Percentiles rank a stretch among this genome's conserved stretches.
Evolutionary conservation across 73 alveolate species (phyloP).

Genomic region (Paramecium sexaurelia): DNA sequence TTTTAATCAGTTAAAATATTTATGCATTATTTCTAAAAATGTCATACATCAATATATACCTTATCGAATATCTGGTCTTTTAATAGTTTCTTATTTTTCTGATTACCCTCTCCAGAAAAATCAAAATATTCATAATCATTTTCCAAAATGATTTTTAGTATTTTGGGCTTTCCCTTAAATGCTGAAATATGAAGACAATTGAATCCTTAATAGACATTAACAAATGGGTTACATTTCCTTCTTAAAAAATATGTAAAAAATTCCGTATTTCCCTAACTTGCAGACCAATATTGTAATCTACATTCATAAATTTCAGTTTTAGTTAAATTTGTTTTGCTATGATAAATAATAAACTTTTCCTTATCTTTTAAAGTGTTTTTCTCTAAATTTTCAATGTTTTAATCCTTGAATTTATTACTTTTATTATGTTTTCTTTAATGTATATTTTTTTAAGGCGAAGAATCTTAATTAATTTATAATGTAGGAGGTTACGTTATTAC

Average conservation of each 20-base stretch:
- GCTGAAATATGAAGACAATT: slow-evolving; percentile 33
- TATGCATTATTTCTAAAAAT: not conserved
- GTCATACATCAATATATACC: not conserved
- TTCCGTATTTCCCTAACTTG: not conserved
- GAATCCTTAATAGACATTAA: not conserved
- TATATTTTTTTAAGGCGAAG: not conserved
- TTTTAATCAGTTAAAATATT: slow-evolving; percentile 1
- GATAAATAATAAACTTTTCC: not conserved
- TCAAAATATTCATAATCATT: slow-evolving; percentile 23
- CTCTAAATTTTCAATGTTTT: not conserved
- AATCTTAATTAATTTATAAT: not conserved
- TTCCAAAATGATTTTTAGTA: not conserved
- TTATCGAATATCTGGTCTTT: slow-evolving; percentile 8
- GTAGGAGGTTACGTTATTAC: not conserved
- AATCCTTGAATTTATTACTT: not conserved
- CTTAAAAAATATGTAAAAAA: slow-evolving; percentile 21
- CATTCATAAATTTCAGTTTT: not conserved
- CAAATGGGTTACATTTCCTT: not conserved
- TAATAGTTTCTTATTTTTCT: not conserved
- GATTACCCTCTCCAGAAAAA: not conserved
- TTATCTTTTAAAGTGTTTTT: no score
- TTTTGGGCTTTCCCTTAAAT: not conserved
- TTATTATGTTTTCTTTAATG: not conserved
- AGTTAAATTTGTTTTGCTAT: not conserved
- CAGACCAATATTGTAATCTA: slow-evolving; percentile 8